Percentiles rank a stretch among this genome's conserved stretches.
Evolutionary conservation across 768 basidiomycete species (phyloP).

Genomic region (Dentipellis sp.): DNA sequence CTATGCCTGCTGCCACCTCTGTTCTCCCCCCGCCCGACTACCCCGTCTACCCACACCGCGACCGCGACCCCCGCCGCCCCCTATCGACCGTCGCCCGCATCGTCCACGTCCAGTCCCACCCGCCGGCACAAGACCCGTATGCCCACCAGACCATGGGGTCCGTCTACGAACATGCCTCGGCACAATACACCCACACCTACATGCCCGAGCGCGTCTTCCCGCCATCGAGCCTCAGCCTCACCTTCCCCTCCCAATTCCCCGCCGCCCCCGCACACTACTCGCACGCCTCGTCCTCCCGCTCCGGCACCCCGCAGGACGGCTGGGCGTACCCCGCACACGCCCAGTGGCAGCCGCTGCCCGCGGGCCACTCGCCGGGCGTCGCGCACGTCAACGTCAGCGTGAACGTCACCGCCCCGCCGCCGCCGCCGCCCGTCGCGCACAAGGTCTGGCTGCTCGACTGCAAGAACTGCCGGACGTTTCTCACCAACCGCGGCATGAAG

Average conservation of each 20-base stretch:
- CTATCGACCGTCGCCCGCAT: neutral
- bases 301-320: conserved; percentile 1
- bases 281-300: neutral
- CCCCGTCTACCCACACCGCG: neutral
- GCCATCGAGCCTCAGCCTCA: neutral
- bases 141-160: neutral
- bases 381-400: conserved; percentile 8
- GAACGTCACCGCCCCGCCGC: conserved; percentile 27
- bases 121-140: neutral
- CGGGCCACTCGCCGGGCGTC: neutral
- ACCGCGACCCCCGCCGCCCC: neutral
- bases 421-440: conserved; percentile 42
- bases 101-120: neutral
- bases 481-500: conserved; percentile 85
- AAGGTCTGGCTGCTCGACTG: conserved; percentile 82
- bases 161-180: neutral
- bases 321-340: conserved; percentile 4
- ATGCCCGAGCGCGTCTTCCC: neutral
- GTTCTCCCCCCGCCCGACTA: neutral
- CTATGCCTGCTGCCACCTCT: neutral
- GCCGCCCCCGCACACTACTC: neutral
- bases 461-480: conserved; percentile 58
- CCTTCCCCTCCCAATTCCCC: neutral
- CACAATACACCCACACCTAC: neutral
- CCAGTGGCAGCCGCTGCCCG: conserved; percentile 3